A percentile compares a stretch with the other conserved stretches of the same genome.
These are phyloP conservation scores for Wolfiporia cocos DNA, from an alignment of 1,284 basidiomycete genomes.

Conservation along the genomic window DNA sequence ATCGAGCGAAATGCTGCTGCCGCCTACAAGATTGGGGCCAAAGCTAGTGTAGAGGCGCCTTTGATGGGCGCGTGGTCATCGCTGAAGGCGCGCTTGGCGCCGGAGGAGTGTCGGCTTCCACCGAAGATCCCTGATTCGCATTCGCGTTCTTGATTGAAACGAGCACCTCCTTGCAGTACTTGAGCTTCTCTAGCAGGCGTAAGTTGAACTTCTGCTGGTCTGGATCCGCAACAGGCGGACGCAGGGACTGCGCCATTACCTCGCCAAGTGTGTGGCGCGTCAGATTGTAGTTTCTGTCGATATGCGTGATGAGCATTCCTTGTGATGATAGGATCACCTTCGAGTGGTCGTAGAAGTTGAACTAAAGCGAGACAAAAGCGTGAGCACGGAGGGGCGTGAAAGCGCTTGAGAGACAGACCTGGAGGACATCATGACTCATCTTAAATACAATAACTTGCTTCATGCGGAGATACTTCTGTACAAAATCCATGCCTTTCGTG, in stretches of 20 bases:
- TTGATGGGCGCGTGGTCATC: constrained; percentile 11
- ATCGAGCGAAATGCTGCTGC: no score
- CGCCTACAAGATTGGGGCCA: no score
- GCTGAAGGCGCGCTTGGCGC: constrained; percentile 3
- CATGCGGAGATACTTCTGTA: constrained; percentile 94
- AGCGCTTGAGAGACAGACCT: constrained; percentile 43
- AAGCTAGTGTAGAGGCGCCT: constrained; percentile 14
- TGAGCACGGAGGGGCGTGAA: not conserved
- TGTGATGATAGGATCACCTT: constrained; percentile 86
- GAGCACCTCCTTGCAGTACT: constrained; percentile 79
- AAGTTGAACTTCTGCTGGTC: constrained; percentile 56
- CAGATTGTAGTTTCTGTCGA: constrained; percentile 83
- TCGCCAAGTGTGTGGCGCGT: constrained; percentile 72
- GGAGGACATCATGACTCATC: constrained; percentile 88
- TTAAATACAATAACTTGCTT: constrained; percentile 97
- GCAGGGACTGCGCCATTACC: constrained; percentile 58
- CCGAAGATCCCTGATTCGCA: constrained; percentile 8
- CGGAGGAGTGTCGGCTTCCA: constrained; percentile 2
- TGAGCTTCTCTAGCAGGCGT: constrained; percentile 68
- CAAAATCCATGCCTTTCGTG: constrained; percentile 86
- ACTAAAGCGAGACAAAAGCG: constrained; percentile 41
- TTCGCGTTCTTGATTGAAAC: constrained; percentile 49
- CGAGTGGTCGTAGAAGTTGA: constrained; percentile 98
- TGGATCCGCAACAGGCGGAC: constrained; percentile 34
- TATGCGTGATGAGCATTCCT: constrained; percentile 79